Base-by-base conservation (phyloP, 345 rosid species). In the Psidium guajava region DNA sequence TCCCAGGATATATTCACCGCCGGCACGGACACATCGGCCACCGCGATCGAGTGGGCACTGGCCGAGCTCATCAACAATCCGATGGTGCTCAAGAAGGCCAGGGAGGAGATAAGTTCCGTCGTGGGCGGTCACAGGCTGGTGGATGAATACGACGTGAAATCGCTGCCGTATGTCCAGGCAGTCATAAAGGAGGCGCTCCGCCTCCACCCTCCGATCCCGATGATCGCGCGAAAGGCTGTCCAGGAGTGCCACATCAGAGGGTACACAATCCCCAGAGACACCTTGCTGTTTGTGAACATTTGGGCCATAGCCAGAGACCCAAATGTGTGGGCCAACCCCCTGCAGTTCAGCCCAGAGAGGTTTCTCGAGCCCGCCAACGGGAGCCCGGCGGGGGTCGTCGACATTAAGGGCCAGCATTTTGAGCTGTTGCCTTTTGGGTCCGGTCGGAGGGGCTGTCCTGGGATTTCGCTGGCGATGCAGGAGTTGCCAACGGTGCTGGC, bases 391-490 rank as follows among this genome's bases (percentile, higher is more conserved):
- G 77, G 24, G 21, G 40, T 4, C 10, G 84, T 89, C 8, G 92
- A 92, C 57, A 58, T 92, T 10, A 91, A 52, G 85, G 92, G 94
- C 27, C 87, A 87, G 21, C 88, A 89, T 83, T 91, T 58, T 24
- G 87, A 90, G 85, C 11, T 90, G 27, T n/a, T 92, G 83, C 94
- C 94, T 2, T 92, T 92, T 18, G 94, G 94, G 3, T 86, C 88
- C 3, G 94, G 93, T 3, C 85, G 93, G 81, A 88, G 94, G 86
- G 91, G 91, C 10, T 92, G 93, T 47, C 92, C 93, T 5, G 93
- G 93, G 28, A 86, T 89, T n/a, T 69, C 89, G 15, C 81, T 92
- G 42, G 92, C 93, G 27, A 83, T 92, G 92, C 85, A 49, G 51
- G 91, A 91, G 85, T 22, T 91, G 42, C 90, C 84, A 2, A 59